Evolutionary conservation across 2,329 filamentous ascomycete species (phyloP).

Genomic region (Fusarium nelsonii): DNA sequence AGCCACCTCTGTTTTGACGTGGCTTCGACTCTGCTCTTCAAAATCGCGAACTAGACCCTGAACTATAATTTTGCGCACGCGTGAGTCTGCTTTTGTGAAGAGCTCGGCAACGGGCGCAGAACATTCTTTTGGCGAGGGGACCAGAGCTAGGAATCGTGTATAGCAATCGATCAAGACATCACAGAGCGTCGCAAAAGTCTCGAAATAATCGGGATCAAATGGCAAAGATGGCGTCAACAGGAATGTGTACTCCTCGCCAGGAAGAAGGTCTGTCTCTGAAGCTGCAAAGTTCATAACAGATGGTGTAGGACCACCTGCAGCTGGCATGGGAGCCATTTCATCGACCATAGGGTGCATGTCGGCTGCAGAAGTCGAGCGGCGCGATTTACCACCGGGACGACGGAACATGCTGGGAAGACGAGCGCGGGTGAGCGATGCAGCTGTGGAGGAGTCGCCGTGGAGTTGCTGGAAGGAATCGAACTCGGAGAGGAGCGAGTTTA

Average conservation of each 20-base stretch:
- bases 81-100: conserved; percentile 89
- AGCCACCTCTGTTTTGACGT: conserved; percentile 83
- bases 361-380: conserved; percentile 65
- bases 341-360: conserved; percentile 55
- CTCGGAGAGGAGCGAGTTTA: conserved; percentile 87
- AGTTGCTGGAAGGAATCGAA: conserved; percentile 94
- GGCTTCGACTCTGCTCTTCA: conserved; percentile 83
- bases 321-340: conserved; percentile 46
- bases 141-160: conserved; percentile 78
- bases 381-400: conserved; percentile 69
- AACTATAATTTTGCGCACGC: conserved; percentile 88
- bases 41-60: conserved; percentile 91
- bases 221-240: conserved; percentile 92
- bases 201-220: conserved; percentile 97
- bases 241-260: conserved; percentile 88
- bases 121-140: conserved; percentile 81
- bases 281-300: conserved; percentile 69
- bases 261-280: conserved; percentile 74
- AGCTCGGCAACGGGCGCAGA: conserved; percentile 79
- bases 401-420: conserved; percentile 88
- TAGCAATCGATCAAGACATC: conserved; percentile 96
- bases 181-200: conserved; percentile 95
- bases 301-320: conserved; percentile 50
- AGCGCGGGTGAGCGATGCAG: conserved; percentile 78
- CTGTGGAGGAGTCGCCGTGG: conserved; percentile 80